Base-by-base conservation (phyloP, 2,329 filamentous ascomycete species). In the Alternaria solani region DNA sequence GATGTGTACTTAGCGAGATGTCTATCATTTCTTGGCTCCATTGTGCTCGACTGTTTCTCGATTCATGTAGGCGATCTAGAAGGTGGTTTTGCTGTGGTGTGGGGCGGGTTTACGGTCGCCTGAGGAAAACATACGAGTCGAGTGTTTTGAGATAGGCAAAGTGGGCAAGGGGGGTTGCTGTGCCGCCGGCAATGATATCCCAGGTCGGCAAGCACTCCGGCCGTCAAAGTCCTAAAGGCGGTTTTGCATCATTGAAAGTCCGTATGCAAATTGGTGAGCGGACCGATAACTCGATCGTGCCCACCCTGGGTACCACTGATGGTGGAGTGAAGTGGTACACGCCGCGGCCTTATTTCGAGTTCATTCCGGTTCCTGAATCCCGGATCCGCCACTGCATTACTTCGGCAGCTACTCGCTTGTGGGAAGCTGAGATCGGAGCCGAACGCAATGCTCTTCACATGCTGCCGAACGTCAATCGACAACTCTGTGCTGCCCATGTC, bases 41-140 rank as follows among this genome's bases (percentile, higher is more conserved):
- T 32, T 34, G 42, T 49, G 18, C 46, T 44, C 12, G 30, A 25
- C 23, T 20, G 34, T 51, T 34, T 42, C 26, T 53, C 47, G 55
- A 62, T 44, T 64, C 59, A 54, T 48, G 47, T 59, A 36, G 34
- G 32, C 43, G 32, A 52, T 49, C 51, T 46, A 55, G 23, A 62
- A 51, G 30, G 42, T 36, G 34, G 46, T 36, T 34, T 36, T 48
- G 32, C 39, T 49, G 51, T 61, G 43, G 38, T 58, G 62, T 57
- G 59, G 62, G 62, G 62, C 60, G 18, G 32, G 51, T 26, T 56
- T 62, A 49, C 55, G 58, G 61, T 55, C 58, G 38, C 58, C 55
- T 47, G 43, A 51, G 55, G 39, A 56, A 41, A 53, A 58, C 61
- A 55, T 64, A 64, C 59, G 58, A 64, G 32, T 57, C 51, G 49